Evolutionary conservation across 164 flowering plant species (phyloP).

Genomic region (Paratinospora sagittata): DNA sequence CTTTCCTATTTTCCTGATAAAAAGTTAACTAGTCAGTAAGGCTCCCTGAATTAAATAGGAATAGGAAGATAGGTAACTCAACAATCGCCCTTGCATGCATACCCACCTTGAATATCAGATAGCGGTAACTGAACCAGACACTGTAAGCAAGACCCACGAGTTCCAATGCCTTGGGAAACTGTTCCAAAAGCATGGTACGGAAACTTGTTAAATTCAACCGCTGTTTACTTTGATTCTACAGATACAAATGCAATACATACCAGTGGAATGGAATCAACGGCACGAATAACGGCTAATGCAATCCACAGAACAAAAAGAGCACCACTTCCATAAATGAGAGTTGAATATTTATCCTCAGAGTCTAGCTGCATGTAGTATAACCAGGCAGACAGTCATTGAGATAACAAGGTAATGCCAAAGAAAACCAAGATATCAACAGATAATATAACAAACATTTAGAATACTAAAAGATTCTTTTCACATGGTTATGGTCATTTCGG

Average conservation of each 20-base stretch:
- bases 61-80: background rate
- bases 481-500: background rate
- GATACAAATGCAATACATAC: slow-evolving; percentile 24
- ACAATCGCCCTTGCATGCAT: background rate
- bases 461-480: no score
- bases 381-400: slow-evolving; percentile 1
- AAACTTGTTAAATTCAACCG: background rate
- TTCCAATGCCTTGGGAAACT: slow-evolving; percentile 86
- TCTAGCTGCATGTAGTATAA: slow-evolving; percentile 48
- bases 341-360: slow-evolving; percentile 36
- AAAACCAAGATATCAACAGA: background rate
- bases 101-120: slow-evolving; percentile 78
- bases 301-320: slow-evolving; percentile 52
- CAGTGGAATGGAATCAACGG: slow-evolving; percentile 82
- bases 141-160: slow-evolving; percentile 74
- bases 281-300: slow-evolving; percentile 49
- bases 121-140: slow-evolving; percentile 76
- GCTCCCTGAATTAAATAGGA: background rate
- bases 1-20: slow-evolving; percentile 70
- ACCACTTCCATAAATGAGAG: slow-evolving; percentile 48
- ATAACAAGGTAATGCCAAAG: background rate
- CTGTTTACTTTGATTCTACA: background rate
- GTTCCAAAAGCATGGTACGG: slow-evolving; percentile 14
- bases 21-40: background rate
- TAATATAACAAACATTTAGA: no score